Evolutionary conservation across 73 alveolate genomes (phyloP), one percentile per base, ranked within the genome.

Genomic region (Blepharisma japonicum): DNA sequence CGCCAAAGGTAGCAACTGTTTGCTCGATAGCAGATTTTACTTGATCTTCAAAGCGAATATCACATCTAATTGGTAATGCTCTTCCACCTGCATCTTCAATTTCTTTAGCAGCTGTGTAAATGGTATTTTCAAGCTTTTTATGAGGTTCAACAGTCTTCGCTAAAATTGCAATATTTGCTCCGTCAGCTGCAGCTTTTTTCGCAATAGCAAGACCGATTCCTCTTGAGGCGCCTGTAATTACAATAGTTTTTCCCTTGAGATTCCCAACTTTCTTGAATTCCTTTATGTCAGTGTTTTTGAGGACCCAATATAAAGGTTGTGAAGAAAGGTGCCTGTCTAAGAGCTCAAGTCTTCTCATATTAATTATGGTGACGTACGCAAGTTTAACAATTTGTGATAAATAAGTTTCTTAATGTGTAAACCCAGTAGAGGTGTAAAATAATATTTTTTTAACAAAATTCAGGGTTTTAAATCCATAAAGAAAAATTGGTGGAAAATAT

Each of bases 151-250:
- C 89, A 14, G 98, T 92, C 82, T 92, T 92, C 9, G 96, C 98
- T 3, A 91, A 88, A 68, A 92, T 90, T 6, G 88, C 98, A 55
- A 92, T 86, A 77, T 92, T 92, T 18, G 98, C 98, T 42, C 96
- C 96, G 81, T 92, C 98, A 77, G 70, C 66, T 18, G 98, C 98
- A 9, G 95, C 94, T 81, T 84, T 89, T 14, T 77, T 68, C 6
- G 94, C 98, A 61, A 92, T 92, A 11, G 96, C 94, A 11, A 92
- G 88, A 2, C 98, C 98, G 51, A 92, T 88, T 7, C 98, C 97
- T 87, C 98, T 89, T n/a, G 94, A 82, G 42, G 91, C 98, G 47
- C 98, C 98, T 55, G 95, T 77, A 76, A 92, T 87, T 68, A 92
- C 84, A 6, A 92, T 66, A 54, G 96, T 90, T 68, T 92, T 92